Evolutionary conservation across 441 rosid species (phyloP), one percentile per base, ranked within the genome.

Genomic region (Aquilaria agallochum): DNA sequence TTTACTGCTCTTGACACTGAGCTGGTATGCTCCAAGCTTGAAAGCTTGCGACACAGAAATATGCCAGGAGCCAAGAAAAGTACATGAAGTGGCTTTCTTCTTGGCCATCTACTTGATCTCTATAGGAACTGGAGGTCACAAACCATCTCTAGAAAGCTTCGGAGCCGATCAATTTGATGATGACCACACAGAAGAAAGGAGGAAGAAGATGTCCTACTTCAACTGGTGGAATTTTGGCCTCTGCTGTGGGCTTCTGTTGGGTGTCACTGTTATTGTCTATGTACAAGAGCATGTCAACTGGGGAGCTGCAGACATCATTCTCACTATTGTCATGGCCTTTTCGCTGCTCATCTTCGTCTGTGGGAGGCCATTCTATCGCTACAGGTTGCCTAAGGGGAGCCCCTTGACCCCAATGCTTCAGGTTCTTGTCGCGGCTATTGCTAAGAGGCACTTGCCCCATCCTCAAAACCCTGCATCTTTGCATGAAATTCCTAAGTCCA

Each of bases 81-180:
- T 70, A 20, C 99, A 95, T 65, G 88, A 80, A 64, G 67, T 84
- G 44, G 78, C 83, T 11, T 91, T 89, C 79, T 91, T 88, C 77
- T 56, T 87, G 2, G 89, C 92, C 36, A 76, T 91, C 20, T 95
- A 95, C 78, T 72, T 89, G 61, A 72, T 95, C 68, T 89, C 99
- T 53, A 57, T 89, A 3, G 97, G 92, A 56, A 95, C 97, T 0
- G 99, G 96, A 56, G 97, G 99, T 31, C 99, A 95, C 71, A 95
- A 91, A 59, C 97, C 97, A n/a, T 76, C 96, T 0, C 68, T 86
- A 49, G 97, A 95, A 76, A 95, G 99, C 74, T 95, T 95, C 30
- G 99, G 97, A 65, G 99, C 96, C 6, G 99, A 95, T 59, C 99
- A 95, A 46, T 95, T 95, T 47, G 96, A 91, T 5, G 96, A 95